Evolutionary conservation across 2,329 filamentous ascomycete species (phyloP).

Genomic region (Talaromyces sp.): DNA sequence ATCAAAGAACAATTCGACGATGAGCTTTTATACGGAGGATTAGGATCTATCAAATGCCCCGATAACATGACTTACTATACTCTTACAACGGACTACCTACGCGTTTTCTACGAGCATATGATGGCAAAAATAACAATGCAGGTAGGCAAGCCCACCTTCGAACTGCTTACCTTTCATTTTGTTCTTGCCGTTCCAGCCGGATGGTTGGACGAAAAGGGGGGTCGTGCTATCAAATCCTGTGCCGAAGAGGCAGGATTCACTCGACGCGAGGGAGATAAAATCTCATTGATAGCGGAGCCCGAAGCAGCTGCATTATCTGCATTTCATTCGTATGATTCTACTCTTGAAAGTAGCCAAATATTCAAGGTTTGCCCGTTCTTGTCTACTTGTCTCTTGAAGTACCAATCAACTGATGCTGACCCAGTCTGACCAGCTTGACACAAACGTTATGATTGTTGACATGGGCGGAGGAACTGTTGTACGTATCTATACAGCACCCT

Average conservation of each 20-base stretch:
- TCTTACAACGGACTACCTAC: constrained; percentile 8
- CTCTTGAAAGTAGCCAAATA: neutral
- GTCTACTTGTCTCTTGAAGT: no score
- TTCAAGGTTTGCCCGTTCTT: neutral
- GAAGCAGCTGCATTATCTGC: neutral
- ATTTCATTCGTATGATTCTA: neutral
- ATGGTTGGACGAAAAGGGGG: neutral
- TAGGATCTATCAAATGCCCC: neutral
- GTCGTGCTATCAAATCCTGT: neutral
- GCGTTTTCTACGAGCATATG: constrained; percentile 2
- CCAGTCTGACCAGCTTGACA: neutral
- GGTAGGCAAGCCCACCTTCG: neutral
- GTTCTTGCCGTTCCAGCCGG: constrained; percentile 11
- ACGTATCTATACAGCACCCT: neutral
- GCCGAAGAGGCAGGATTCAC: neutral
- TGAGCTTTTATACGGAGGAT: neutral
- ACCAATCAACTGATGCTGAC: neutral
- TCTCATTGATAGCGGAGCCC: neutral
- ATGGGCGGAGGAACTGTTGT: constrained; percentile 10
- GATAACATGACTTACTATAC: neutral
- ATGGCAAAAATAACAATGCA: neutral
- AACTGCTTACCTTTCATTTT: neutral
- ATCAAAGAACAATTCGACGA: neutral
- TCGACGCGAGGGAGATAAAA: neutral
- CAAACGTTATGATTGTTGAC: constrained; percentile 8